These are phyloP conservation scores for Bipolaris zeicola DNA, from an alignment of 2,329 filamentous ascomycete genomes.

Conservation along the genomic window DNA sequence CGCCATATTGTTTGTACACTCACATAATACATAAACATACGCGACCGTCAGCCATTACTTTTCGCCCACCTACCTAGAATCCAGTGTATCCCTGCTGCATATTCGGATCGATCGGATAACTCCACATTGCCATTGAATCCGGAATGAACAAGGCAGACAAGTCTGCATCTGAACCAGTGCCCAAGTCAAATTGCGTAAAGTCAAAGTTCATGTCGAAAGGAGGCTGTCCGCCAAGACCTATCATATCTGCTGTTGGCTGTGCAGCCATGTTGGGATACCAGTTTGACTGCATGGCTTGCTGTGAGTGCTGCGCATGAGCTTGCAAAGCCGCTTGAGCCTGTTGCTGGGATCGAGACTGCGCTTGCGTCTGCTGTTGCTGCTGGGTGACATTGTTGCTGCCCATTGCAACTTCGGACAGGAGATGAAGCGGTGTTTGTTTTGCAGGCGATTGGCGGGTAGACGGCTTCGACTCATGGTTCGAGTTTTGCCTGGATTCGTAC, in stretches of 20 bases:
- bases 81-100: conserved; percentile 24
- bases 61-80: conserved; percentile 5
- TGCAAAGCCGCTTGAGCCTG: conserved; percentile 33
- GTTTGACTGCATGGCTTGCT: conserved; percentile 28
- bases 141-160: conserved; percentile 45
- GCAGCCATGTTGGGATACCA: conserved; percentile 37
- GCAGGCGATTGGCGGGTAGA: conserved; percentile 34
- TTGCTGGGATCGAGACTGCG: conserved; percentile 28
- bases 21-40: neutral
- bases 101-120: conserved; percentile 24
- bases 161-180: conserved; percentile 45
- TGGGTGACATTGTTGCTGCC: conserved; percentile 31
- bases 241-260: conserved; percentile 30
- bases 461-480: conserved; percentile 21
- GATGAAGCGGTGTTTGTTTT: conserved; percentile 46
- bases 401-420: conserved; percentile 50
- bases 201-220: conserved; percentile 45
- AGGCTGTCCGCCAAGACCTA: conserved; percentile 33
- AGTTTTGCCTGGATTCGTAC: conserved; percentile 26
- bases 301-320: conserved; percentile 31
- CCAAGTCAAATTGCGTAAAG: conserved; percentile 45
- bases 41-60: neutral
- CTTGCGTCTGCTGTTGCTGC: conserved; percentile 20
- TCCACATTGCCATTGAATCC: conserved; percentile 42
- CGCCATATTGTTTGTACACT: neutral